These are phyloP conservation scores for Thelephora terrestris DNA, from an alignment of 1,284 basidiomycete genomes.

Conservation along the genomic window DNA sequence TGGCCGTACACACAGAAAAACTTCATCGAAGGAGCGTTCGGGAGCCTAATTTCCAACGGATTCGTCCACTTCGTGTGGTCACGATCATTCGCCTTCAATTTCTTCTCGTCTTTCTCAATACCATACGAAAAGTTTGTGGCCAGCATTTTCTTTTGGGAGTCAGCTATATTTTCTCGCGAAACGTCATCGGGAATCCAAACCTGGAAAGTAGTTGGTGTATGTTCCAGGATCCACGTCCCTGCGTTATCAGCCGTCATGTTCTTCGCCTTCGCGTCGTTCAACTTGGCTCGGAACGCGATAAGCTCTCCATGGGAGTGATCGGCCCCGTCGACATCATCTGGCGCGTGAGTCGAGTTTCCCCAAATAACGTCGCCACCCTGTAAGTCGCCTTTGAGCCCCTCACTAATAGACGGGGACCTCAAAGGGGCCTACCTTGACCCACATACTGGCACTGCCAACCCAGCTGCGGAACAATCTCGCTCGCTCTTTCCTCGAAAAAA, in stretches of 20 bases:
- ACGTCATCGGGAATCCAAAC: constrained; percentile 24
- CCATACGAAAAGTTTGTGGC: constrained; percentile 88
- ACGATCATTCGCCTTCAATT: constrained; percentile 53
- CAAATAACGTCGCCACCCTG: constrained; percentile 87
- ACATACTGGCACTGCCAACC: constrained; percentile 92
- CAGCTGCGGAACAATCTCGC: constrained; percentile 90
- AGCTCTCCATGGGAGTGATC: constrained; percentile 74
- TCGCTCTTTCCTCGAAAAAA: constrained; percentile 87
- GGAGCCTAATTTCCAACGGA: constrained; percentile 83
- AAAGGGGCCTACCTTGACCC: constrained; percentile 60
- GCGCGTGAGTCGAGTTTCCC: constrained; percentile 68
- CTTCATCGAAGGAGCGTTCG: constrained; percentile 87
- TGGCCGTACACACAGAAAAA: constrained; percentile 93
- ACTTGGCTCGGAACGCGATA: constrained; percentile 60
- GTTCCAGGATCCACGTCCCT: constrained; percentile 73
- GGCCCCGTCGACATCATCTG: constrained; percentile 63
- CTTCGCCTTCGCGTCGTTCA: constrained; percentile 22
- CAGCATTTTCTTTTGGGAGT: constrained; percentile 73
- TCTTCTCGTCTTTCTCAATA: constrained; percentile 69
- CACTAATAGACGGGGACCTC: background rate
- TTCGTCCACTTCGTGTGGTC: constrained; percentile 91
- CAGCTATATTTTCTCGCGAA: background rate
- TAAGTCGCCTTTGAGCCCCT: background rate
- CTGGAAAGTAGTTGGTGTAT: constrained; percentile 80
- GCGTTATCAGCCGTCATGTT: constrained; percentile 82